A percentile compares a stretch with the other conserved stretches of the same genome.
phyloP scores from a whole-genome alignment of 345 rosid species.

The Stellera chamaejasme region DNA sequence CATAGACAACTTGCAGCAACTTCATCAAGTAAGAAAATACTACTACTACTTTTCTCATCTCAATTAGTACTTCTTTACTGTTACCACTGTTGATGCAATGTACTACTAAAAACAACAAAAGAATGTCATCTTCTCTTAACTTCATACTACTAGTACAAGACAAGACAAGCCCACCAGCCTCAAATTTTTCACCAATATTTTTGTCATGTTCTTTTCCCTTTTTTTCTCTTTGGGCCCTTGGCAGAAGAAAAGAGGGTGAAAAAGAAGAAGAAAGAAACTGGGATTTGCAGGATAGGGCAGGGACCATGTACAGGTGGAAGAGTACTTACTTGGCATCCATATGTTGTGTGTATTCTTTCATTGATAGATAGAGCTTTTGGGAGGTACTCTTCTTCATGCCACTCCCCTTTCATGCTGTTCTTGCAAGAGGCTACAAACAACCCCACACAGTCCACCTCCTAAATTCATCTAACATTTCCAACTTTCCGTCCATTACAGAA shows the following conservation, averaged over 20 bases:
- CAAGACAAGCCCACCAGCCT: constrained; percentile 4
- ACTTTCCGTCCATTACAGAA: constrained; percentile 8
- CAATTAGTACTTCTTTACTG: no score
- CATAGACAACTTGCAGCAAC: no score
- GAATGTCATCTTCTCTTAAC: constrained; percentile 16
- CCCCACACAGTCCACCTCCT: constrained; percentile 22
- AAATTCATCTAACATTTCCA: constrained; percentile 12
- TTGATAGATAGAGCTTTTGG: constrained; percentile 24
- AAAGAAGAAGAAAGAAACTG: neutral
- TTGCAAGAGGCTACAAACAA: constrained; percentile 8
- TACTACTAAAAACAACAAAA: constrained; percentile 8
- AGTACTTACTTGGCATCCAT: constrained; percentile 31
- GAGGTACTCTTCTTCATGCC: constrained; percentile 5
- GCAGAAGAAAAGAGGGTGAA: no score
- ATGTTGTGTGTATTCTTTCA: constrained; percentile 24
- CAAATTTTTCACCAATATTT: no score
- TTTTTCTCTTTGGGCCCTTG: neutral
- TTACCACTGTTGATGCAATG: no score
- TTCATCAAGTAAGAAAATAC: no score
- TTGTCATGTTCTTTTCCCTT: neutral
- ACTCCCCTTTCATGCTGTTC: constrained; percentile 17
- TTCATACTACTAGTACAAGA: neutral
- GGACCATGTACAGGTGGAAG: constrained; percentile 36
- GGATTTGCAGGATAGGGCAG: constrained; percentile 17
- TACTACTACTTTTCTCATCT: no score